Evolutionary conservation across 1,284 basidiomycete genomes (phyloP).

Genomic region (Sporisorium scitamineum): DNA sequence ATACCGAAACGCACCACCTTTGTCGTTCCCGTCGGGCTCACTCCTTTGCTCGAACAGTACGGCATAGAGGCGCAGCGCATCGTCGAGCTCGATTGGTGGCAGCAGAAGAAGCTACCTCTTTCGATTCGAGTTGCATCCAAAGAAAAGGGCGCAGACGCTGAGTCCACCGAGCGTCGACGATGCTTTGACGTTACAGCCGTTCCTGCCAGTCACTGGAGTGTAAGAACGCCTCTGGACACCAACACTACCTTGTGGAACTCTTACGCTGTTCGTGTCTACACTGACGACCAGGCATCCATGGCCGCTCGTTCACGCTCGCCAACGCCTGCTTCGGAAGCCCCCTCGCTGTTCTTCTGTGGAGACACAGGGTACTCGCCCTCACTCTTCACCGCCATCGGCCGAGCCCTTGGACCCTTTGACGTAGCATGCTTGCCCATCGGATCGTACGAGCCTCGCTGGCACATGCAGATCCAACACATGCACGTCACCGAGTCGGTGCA

Average conservation of each 20-base stretch:
- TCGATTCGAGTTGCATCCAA: constrained; percentile 27
- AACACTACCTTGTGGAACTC: constrained; percentile 71
- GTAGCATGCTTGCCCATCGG: constrained; percentile 72
- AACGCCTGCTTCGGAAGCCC: constrained; percentile 7
- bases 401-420: constrained; percentile 71
- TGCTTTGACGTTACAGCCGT: constrained; percentile 50
- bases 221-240: constrained; percentile 71
- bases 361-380: constrained; percentile 70
- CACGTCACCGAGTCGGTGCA: constrained; percentile 52
- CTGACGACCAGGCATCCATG: constrained; percentile 2
- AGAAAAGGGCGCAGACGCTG: neutral
- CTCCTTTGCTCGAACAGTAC: constrained; percentile 45
- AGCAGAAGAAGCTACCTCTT: constrained; percentile 28
- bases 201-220: constrained; percentile 71
- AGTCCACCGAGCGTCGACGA: constrained; percentile 5
- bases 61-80: constrained; percentile 53
- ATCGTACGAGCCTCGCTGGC: constrained; percentile 64
- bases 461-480: constrained; percentile 62
- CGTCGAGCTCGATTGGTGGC: constrained; percentile 68
- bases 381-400: constrained; percentile 70
- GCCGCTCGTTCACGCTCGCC: constrained; percentile 7
- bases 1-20: constrained; percentile 55
- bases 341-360: constrained; percentile 70
- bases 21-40: constrained; percentile 64
- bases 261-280: constrained; percentile 50